Evolutionary conservation across 1,284 basidiomycete species (phyloP), one percentile per base, ranked within the genome.

Genomic region (Ceratobasidium sp.): DNA sequence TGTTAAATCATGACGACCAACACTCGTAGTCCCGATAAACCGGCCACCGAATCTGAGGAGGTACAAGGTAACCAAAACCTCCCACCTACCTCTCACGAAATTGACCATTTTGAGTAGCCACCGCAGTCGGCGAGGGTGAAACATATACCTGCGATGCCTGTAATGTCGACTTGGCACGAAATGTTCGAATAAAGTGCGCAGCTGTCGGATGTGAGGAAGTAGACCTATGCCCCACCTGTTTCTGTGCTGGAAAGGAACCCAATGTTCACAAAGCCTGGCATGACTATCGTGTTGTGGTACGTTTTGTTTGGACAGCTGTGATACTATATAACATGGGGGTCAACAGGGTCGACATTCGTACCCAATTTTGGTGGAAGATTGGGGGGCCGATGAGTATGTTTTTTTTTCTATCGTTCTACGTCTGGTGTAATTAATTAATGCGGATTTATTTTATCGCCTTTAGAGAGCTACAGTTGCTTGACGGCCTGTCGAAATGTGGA

Each of bases 311-410:
- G 43, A 49, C 66, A 8, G 55, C 21, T 54, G 6, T 30, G 28
- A 50, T 43, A 41, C 4, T 58, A n/a, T 55, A 47, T 35, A 55
- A 72, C 66, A 30, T 74, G 41, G 58, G 69, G 41, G n/a, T 43
- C 23, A 49, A 11, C 80, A 98, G 94, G 96, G 98, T 84, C 88
- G 98, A 78, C 94, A 97, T 80, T 95, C 95, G 8, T 95, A 97
- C 80, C 97, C 97, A 4, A 98, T 99, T 79, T 98, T 98, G 79
- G 88, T 90, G 14, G 90, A 93, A 74, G 95, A 98, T 80, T 99
- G 97, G 97, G 97, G 96, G 43, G 98, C 96, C 9, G 97, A 99
- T 82, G 97, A 99, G 91, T 94, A 78, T 81, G 89, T 83, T 26
- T 30, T 66, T 28, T 21, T 6, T 59, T n/a, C n/a, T n/a, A n/a